phyloP scores from a whole-genome alignment of 2,329 filamentous ascomycete species.

The Paraphoma sp. region DNA sequence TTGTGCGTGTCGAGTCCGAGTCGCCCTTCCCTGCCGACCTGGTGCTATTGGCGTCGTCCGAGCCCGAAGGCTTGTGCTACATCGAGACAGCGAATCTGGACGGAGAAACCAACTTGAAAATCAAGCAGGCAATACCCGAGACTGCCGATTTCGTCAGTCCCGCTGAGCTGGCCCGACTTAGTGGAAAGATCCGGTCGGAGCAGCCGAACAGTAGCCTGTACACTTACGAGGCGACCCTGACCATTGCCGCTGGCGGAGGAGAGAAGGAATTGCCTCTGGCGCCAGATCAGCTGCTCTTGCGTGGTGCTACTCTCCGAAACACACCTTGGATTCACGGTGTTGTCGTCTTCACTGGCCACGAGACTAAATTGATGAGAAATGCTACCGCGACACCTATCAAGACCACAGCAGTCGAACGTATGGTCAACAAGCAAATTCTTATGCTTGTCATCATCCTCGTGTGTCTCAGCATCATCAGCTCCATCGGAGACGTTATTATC shows the following conservation, averaged over 20 bases:
- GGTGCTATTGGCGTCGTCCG: constrained; percentile 89
- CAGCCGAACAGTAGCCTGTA: constrained; percentile 98
- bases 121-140: constrained; percentile 96
- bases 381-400: constrained; percentile 97
- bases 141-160: constrained; percentile 87
- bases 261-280: constrained; percentile 91
- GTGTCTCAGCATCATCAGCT: constrained; percentile 84
- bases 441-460: constrained; percentile 87
- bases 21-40: constrained; percentile 94
- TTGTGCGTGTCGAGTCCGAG: constrained; percentile 91
- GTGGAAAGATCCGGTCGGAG: constrained; percentile 88
- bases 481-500: constrained; percentile 86
- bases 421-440: constrained; percentile 92
- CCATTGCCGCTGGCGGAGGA: constrained; percentile 85
- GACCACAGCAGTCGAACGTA: constrained; percentile 90
- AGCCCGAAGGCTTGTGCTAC: constrained; percentile 96
- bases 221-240: constrained; percentile 96
- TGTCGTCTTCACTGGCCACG: constrained; percentile 96
- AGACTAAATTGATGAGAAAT: constrained; percentile 99
- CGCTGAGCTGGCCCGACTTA: constrained; percentile 82
- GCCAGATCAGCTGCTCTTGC: constrained; percentile 89
- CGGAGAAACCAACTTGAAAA: constrained; percentile 97
- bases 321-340: constrained; percentile 97
- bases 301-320: constrained; percentile 92
- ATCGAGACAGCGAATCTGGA: constrained; percentile 98